These are phyloP conservation scores for Colletotrichum australisinense DNA, from an alignment of 2,329 filamentous ascomycete genomes.

Conservation along the genomic window DNA sequence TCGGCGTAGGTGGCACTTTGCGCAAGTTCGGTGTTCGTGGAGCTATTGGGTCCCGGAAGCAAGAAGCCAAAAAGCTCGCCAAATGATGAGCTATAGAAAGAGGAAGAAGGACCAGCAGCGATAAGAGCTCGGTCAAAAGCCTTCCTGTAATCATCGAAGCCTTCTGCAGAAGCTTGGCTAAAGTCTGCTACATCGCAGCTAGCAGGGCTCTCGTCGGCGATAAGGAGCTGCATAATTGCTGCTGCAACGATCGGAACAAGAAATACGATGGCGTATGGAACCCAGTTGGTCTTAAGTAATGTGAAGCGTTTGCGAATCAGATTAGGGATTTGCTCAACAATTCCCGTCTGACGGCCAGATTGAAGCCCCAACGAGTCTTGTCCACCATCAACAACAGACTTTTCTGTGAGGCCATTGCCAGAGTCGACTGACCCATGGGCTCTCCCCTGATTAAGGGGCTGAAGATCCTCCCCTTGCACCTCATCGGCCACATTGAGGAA, in stretches of 20 bases:
- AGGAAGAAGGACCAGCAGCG: conserved; percentile 40
- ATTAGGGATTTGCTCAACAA: conserved; percentile 76
- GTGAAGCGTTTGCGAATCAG: conserved; percentile 82
- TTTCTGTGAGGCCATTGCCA: conserved; percentile 36
- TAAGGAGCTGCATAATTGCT: conserved; percentile 81
- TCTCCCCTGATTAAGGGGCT: not conserved
- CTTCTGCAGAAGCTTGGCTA: conserved; percentile 51
- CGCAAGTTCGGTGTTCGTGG: conserved; percentile 26
- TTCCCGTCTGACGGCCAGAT: conserved; percentile 77
- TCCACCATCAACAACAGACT: conserved; percentile 39
- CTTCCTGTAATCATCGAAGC: conserved; percentile 53
- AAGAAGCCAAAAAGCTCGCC: conserved; percentile 32
- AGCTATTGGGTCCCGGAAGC: not conserved
- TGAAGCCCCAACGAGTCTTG: conserved; percentile 61
- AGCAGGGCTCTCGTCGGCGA: conserved; percentile 65
- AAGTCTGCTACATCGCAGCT: conserved; percentile 64
- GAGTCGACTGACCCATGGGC: not conserved
- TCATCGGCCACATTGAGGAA: conserved; percentile 90
- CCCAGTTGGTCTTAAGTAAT: conserved; percentile 81
- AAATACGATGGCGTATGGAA: conserved; percentile 80
- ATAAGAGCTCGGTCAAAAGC: conserved; percentile 37
- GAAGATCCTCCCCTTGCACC: conserved; percentile 59
- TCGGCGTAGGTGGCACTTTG: conserved; percentile 62
- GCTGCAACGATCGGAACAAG: conserved; percentile 83
- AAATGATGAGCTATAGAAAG: conserved; percentile 28